Base-by-base conservation (phyloP, 371 early-diverging fungal species). In the Enteropsectra breve region DNA sequence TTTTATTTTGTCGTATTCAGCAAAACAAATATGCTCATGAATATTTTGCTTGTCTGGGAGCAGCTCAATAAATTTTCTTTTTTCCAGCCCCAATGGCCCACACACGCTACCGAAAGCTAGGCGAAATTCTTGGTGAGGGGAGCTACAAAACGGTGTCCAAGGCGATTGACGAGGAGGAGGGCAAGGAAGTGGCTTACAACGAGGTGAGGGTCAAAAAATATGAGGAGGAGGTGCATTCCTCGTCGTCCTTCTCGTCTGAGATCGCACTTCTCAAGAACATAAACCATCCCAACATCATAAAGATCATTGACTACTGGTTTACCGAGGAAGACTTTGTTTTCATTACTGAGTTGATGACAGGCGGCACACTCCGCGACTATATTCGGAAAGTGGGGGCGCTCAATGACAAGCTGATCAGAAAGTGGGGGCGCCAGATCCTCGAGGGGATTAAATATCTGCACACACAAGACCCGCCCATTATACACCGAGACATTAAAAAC, bases 111-210 rank as follows among this genome's bases (percentile, higher is more conserved):
- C 66, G 64, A 57, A 70, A 58, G 52, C 48, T 81, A 46, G 81
- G 79, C 38, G 81, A 83, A 13, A 74, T 83, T 33, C 80, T 89
- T 5, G 91, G 91, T 36, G 84, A 70, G 86, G 84, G 91, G 15
- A 87, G 89, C 2, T 89, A 85, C 78, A 90, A 90, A 72, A 84
- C 85, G 36, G 91, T 90, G 13, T 88, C 84, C 73, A 87, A 87
- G 66, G 88, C 88, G 26, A 85, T 88, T 75, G 90, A 91, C 74
- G 81, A 84, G 61, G 89, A 89, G 68, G 88, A 88, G 74, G 90
- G 90, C 30, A 84, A 87, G 47, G 90, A 90, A 72, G 90, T 91
- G 0, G 91, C 91, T 29, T 91, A 90, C 90, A 89, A 89, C 76
- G 85, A 82, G 2, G 78, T 82, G 49, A 80, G 84, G 53, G 80